A percentile compares a stretch with the other conserved stretches of the same genome.
Conservation (phyloP, 148 eudicot species). For the Rhododendron simsii region DNA sequence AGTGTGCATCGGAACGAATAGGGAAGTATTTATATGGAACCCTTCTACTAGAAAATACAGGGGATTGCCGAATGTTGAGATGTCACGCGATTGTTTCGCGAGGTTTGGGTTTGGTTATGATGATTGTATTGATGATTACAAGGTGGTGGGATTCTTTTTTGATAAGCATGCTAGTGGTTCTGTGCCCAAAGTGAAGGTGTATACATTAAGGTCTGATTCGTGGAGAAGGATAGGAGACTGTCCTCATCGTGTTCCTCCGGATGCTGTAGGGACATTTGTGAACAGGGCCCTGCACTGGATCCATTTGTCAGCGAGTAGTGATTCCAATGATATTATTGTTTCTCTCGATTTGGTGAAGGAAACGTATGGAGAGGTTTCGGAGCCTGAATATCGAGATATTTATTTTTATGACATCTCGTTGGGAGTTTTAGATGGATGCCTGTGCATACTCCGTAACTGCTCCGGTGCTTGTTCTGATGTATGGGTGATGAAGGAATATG, state of each 20-base stretch:
- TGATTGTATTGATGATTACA: slow-evolving; percentile 27
- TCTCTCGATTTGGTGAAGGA: slow-evolving; percentile 1
- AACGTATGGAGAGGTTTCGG: neutral
- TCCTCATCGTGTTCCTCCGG: neutral
- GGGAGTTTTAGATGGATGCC: neutral
- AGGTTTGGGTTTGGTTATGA: slow-evolving; percentile 35
- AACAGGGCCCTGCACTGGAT: slow-evolving; percentile 4
- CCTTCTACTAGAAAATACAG: neutral
- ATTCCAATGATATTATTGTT: neutral
- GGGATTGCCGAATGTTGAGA: slow-evolving; percentile 5
- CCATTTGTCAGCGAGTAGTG: neutral
- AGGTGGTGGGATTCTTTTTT: slow-evolving; percentile 11
- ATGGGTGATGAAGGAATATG: neutral
- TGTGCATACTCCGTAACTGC: neutral
- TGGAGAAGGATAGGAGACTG: slow-evolving; percentile 21
- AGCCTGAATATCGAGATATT: neutral
- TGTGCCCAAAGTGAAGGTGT: slow-evolving; percentile 20
- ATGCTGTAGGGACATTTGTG: neutral
- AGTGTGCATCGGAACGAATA: neutral
- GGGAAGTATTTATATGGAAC: neutral
- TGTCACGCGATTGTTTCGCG: neutral
- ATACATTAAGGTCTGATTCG: slow-evolving; percentile 15
- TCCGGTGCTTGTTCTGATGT: no score
- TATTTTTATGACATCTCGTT: neutral
- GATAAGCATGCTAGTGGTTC: neutral